These are phyloP conservation scores for Mortierella sp. DNA, from an alignment of 371 early-diverging fungal genomes.

Conservation along the genomic window DNA sequence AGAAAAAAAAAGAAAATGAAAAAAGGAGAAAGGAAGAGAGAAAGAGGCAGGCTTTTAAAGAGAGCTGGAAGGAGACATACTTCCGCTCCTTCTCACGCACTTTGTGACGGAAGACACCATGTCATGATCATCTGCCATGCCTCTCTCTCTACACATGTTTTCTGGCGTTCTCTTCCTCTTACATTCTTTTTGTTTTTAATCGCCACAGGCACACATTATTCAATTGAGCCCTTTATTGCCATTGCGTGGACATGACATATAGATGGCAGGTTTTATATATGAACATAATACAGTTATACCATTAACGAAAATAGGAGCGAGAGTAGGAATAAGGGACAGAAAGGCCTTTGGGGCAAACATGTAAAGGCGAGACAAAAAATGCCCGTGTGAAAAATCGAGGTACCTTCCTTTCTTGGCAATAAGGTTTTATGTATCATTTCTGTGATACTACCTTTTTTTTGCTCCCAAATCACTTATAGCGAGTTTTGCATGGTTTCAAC, in stretches of 20 bases:
- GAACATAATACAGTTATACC: not conserved
- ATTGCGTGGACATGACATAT: not conserved
- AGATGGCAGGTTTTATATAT: not conserved
- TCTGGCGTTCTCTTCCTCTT: not conserved
- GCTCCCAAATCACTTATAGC: not conserved
- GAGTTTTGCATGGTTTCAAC: too few relatives aligned
- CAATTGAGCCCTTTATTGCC: not conserved
- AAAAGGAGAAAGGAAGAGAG: constrained; percentile 4
- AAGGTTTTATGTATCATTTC: not conserved
- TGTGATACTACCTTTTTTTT: not conserved
- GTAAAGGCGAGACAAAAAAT: not conserved
- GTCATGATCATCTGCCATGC: not conserved
- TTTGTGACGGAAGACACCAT: not conserved
- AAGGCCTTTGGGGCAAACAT: constrained; percentile 2
- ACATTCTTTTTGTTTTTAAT: not conserved
- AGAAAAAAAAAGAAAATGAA: not conserved
- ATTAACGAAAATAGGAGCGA: too few relatives aligned
- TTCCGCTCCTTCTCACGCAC: constrained; percentile 1
- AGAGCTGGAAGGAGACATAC: not conserved
- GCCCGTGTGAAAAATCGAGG: constrained; percentile 26
- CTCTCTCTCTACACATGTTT: not conserved
- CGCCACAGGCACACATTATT: too few relatives aligned
- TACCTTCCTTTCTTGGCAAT: constrained; percentile 18
- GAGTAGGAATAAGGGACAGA: not conserved
- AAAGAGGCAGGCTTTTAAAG: not conserved